Base-by-base conservation (phyloP, 1,284 basidiomycete species). In the Cerrena zonata region DNA sequence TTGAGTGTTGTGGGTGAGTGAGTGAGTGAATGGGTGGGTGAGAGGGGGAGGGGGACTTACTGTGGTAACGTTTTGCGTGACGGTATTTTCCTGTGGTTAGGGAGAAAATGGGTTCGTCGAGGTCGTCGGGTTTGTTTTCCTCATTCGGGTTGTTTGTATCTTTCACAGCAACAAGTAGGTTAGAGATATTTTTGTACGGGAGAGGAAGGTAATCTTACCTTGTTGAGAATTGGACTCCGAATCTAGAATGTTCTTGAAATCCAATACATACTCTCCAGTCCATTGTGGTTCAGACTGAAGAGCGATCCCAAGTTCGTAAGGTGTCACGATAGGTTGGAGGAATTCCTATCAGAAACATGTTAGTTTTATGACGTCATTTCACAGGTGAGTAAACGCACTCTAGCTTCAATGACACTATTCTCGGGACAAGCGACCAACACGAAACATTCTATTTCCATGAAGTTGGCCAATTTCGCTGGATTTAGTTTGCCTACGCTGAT, bases 361-460 rank as follows among this genome's bases (percentile, higher is more conserved):
- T 39, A 13, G 23, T 21, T 47, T 26, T 15, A 51, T 3, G 25
- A 4, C 15, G 45, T 15, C n/a, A 10, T n/a, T 2, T 30, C 18
- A 55, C 66, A 4, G 41, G 39, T 7, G 39, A 18, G 19, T 10
- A 15, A 18, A 18, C 39, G 39, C 7, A 86, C 89, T 72, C 88
- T 91, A 0, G 87, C 78, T 45, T 96, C 91, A 15, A 96, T 80
- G 36, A 98, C 67, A 46, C 89, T 92, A 60, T 95, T 95, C 65
- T 99, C 95, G 0, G 88, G 87, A 68, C 95, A 99, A 0, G 94
- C 94, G 1, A 97, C 87, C 51, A 98, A 77, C 4, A 99, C 87
- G 61, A 94, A 99, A 61, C 93, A 94, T 64, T 98, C 95, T 47
- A 99, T 87, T 66, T 98, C 94, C 61, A 91, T 80, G 66, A 98